A percentile compares a stretch with the other conserved stretches of the same genome.
Evolutionary conservation across 345 rosid species (phyloP).

Genomic region (Eucalyptus shirleyi): DNA sequence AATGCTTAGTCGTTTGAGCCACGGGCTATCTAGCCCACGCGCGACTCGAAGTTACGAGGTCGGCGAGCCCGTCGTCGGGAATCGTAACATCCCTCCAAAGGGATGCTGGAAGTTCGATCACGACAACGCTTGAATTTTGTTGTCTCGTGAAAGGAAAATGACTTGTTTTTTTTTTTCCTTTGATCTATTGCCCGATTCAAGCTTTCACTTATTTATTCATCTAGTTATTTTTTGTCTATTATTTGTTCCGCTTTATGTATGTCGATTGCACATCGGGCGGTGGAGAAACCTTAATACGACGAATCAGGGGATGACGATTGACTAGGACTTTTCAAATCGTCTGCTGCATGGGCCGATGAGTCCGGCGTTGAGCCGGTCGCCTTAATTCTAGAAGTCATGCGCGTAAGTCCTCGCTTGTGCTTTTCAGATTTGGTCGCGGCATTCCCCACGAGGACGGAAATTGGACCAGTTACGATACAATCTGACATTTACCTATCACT

Average conservation of each 20-base stretch:
- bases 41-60: neutral
- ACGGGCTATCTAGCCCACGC: neutral
- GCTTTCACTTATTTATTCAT: neutral
- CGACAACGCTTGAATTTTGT: rapidly evolving
- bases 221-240: neutral
- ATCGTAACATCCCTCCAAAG: neutral
- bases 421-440: neutral
- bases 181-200: neutral
- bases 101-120: neutral
- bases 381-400: neutral
- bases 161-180: neutral
- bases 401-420: neutral
- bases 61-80: neutral
- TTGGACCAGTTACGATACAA: neutral
- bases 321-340: neutral
- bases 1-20: neutral
- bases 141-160: neutral
- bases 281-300: neutral
- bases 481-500: neutral
- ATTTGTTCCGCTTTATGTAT: neutral
- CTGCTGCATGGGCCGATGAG: neutral
- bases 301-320: neutral
- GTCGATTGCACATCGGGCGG: neutral
- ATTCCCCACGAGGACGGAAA: neutral
- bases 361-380: neutral